Percentiles rank a stretch among this genome's conserved stretches.
Conservation (phyloP, 106 monocot genomes). For the Gastrodia elata region DNA sequence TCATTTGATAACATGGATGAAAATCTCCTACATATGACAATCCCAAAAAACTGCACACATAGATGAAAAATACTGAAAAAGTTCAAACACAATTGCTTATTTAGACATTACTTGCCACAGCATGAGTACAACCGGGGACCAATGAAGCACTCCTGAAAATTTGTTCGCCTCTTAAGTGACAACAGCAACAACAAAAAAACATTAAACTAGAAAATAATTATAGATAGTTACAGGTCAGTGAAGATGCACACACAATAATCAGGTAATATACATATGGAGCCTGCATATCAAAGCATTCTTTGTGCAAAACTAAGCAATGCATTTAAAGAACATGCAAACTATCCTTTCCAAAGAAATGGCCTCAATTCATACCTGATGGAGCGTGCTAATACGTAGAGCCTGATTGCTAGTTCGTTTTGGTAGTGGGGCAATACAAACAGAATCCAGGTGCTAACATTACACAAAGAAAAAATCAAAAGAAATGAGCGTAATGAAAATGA, state of each 20-base stretch:
- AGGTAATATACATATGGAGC: not conserved
- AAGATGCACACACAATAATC: not conserved
- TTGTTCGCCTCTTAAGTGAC: no score
- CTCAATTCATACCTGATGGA: slow-evolving; percentile 67
- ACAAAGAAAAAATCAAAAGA: slow-evolving; percentile 11
- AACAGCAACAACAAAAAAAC: not conserved
- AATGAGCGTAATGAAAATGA: not conserved
- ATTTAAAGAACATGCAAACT: not conserved
- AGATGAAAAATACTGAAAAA: no score
- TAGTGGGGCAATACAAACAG: slow-evolving; percentile 49
- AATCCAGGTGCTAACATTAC: slow-evolving; percentile 57
- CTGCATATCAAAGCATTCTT: not conserved
- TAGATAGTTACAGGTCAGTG: not conserved
- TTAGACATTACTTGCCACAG: no score
- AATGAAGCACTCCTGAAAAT: not conserved
- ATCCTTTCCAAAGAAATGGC: not conserved
- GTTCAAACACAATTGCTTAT: no score
- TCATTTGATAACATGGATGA: no score
- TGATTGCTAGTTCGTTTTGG: slow-evolving; percentile 71
- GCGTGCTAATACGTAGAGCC: slow-evolving; percentile 71
- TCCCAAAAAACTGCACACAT: no score
- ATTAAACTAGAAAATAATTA: not conserved
- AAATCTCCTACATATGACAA: no score
- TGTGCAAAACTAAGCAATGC: not conserved
- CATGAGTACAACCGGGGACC: not conserved